Conservation (phyloP, 2,329 filamentous ascomycete genomes). For the Cadophora sp. region DNA sequence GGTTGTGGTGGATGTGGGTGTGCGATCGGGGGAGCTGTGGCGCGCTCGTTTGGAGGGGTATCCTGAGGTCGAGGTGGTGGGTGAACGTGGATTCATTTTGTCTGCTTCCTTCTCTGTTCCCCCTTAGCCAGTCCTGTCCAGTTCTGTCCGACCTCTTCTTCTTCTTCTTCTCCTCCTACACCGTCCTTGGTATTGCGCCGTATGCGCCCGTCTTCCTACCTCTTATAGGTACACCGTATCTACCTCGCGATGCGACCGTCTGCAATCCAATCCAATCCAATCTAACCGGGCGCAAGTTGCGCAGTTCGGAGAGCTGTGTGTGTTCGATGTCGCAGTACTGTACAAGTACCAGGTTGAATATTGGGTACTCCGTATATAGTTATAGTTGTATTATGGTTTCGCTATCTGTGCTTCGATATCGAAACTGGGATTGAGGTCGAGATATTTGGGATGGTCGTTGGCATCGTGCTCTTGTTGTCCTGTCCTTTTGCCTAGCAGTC, state of each 20-base stretch:
- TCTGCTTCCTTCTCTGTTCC: not conserved
- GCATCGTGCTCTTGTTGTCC: slow-evolving; percentile 15
- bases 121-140: not conserved
- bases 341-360: not conserved
- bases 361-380: too few species aligned
- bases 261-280: not conserved
- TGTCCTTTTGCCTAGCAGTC: not conserved
- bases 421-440: not conserved
- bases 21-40: slow-evolving; percentile 54
- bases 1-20: slow-evolving; percentile 44
- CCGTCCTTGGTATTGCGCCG: not conserved
- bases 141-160: not conserved
- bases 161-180: not conserved
- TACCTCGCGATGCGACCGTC: not conserved
- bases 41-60: slow-evolving; percentile 65
- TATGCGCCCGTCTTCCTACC: not conserved
- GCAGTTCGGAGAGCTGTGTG: not conserved
- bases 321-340: not conserved
- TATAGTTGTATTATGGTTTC: too few species aligned
- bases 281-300: not conserved
- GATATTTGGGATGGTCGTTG: not conserved
- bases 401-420: slow-evolving; percentile 1
- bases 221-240: not conserved
- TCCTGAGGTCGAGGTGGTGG: slow-evolving; percentile 53
- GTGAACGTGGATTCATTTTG: slow-evolving; percentile 54